Base-by-base conservation (phyloP, 768 basidiomycete species). In the Mrakia hoshinonis region DNA sequence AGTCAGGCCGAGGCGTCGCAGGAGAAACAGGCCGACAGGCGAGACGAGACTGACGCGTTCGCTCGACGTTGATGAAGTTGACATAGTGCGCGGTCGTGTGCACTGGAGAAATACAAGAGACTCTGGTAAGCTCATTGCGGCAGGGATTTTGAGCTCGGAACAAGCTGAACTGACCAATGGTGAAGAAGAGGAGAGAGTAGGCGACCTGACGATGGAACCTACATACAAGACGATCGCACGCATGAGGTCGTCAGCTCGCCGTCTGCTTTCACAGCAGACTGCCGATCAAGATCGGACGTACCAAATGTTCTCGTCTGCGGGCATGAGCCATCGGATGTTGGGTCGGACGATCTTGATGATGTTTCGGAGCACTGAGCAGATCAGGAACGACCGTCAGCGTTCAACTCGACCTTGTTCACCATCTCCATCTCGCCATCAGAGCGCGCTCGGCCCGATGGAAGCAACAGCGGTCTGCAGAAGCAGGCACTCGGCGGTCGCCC, bases 231-330 rank as follows among this genome's bases (percentile, higher is more conserved):
- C 2, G 38, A 22, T 15, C 6, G 38, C 36, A 43, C 24, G 29
- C n/a, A 24, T 29, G 9, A 1, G 26, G 20, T 13, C 22, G 62
- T 38, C 62, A 63, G 24, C 62, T n/a, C n/a, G n/a, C n/a, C n/a
- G n/a, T 20, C 12, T 7, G 2, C 4, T 10, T 11, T 55, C 54
- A 11, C 29, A n/a, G n/a, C 54, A n/a, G 51, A 29, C 29, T 31
- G 29, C 54, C 18, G 49, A 47, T 24, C 26, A 31, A 26, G n/a
- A 43, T n/a, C 24, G 22, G 13, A 65, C 73, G 58, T 90, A 92
- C 93, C 92, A 94, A 77, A 95, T 89, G 75, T 91, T 91, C 82
- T 95, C 92, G 79, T 97, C 93, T 71, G 89, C 88, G 20, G 92
- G 92, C 83, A 95, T 87, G 69, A 90, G 81, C 85, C 89, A 89